phyloP scores from a whole-genome alignment of 495 filamentous ascomycete genomes.

The Lasiosphaeriaceae sp. region DNA sequence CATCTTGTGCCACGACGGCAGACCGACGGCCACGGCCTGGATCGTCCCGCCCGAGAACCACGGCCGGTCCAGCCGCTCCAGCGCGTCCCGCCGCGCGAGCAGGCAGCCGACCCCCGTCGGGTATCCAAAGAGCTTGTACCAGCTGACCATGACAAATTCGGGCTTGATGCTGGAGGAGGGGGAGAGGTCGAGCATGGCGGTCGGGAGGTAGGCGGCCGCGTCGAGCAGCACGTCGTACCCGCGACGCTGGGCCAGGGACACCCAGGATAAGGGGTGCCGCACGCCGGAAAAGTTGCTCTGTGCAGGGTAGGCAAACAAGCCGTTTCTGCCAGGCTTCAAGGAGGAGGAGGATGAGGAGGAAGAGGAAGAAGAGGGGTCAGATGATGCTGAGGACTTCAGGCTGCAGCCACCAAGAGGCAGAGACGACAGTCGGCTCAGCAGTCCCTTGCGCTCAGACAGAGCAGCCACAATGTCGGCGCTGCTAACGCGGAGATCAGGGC shows the following conservation, averaged over 20 bases:
- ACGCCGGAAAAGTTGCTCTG: conserved; percentile 62
- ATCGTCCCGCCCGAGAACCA: conserved; percentile 63
- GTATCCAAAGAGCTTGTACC: conserved; percentile 66
- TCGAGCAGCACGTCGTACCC: conserved; percentile 53
- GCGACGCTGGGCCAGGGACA: conserved; percentile 37
- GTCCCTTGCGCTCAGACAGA: conserved; percentile 1
- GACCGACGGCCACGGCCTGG: conserved; percentile 45
- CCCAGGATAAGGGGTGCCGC: conserved; percentile 53
- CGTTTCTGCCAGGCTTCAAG: conserved; percentile 5
- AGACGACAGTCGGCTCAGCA: not conserved
- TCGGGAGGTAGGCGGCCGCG: conserved; percentile 54
- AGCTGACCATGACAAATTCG: conserved; percentile 54
- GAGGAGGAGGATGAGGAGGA: not conserved
- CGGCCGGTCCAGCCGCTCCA: conserved; percentile 40
- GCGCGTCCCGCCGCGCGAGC: conserved; percentile 43
- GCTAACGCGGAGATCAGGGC: conserved; percentile 16
- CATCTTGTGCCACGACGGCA: conserved; percentile 52
- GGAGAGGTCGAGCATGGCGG: conserved; percentile 49
- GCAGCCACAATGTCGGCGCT: conserved; percentile 5
- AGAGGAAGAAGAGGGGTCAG: too few species aligned
- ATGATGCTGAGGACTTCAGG: too few species aligned
- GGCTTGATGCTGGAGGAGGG: conserved; percentile 33
- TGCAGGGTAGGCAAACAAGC: conserved; percentile 60
- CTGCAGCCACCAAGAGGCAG: not conserved
- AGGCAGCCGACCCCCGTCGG: conserved; percentile 57